These are phyloP conservation scores for Capsaspora owczarzaki DNA, from an alignment of 78 protist species.

Conservation along the genomic window DNA sequence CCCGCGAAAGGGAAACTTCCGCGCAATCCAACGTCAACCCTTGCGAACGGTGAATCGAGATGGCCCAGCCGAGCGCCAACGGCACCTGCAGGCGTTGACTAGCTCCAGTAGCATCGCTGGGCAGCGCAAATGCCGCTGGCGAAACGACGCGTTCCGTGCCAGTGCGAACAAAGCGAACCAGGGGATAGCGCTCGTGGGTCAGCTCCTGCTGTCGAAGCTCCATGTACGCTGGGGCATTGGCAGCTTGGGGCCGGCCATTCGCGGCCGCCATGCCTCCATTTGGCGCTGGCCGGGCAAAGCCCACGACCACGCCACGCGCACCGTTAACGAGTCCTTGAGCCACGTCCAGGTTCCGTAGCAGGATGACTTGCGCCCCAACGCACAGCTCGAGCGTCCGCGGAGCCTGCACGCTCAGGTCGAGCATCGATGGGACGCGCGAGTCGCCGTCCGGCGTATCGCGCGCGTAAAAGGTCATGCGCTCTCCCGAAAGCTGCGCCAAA, in stretches of 20 bases:
- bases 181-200: no score
- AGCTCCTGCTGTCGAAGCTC: no score
- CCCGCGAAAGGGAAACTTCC: conserved; percentile 19
- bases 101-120: neutral
- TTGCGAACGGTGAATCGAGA: conserved; percentile 74
- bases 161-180: no score
- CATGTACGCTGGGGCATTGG: no score
- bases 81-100: conserved; percentile 58
- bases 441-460: neutral
- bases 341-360: conserved; percentile 18
- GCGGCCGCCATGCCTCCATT: no score
- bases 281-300: conserved; percentile 5
- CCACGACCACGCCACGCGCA: conserved; percentile 24
- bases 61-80: conserved; percentile 67
- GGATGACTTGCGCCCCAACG: conserved; percentile 49
- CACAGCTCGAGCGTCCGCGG: neutral
- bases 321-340: conserved; percentile 41
- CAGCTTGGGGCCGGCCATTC: no score
- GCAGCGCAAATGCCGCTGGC: neutral
- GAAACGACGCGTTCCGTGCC: no score
- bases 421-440: neutral
- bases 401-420: neutral
- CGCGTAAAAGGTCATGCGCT: neutral
- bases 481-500: no score
- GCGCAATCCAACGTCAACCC: conserved; percentile 64